Base-by-base conservation (phyloP, 805 yeast species). In the Kodamaea restingae region DNA sequence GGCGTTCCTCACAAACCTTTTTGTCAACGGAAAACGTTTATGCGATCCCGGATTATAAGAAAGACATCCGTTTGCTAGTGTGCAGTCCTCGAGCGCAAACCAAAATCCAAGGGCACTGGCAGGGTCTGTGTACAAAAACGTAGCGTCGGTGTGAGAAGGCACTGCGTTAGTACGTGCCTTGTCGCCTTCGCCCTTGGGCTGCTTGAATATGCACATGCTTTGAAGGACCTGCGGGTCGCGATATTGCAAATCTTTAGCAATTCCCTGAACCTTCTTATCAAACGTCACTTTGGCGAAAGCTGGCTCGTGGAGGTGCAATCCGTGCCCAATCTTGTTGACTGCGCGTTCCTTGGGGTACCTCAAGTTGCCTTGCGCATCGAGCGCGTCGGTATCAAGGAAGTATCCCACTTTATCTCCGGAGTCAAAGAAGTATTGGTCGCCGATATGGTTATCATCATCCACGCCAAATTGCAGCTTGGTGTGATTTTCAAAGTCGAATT, bases 281-380 rank as follows among this genome's bases (percentile, higher is more conserved):
- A 80, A 66, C 0, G 91, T 80, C 18, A 78, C 56, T 8, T 58
- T 46, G 15, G 55, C 55, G 50, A 79, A 85, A n/a, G 55, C 50
- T 0, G 66, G 63, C 43, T 80, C 77, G 25, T 72, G 57, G 52
- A 73, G 67, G 51, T 85, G 95, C 11, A 85, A 56, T 1, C 85
- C 87, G 52, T 85, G 95, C 4, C 93, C 95, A 30, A 85, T 78
- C 60, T 85, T 85, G 60, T 85, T 85, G 52, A 85, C 70, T 1
- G 90, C 75, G 44, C 58, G 60, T 20, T 73, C 72, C 43, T 79
- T 68, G 7, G 82, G 76, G 50, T 65, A 73, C 18, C 56, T 58
- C 45, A 84, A 63, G 15, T 71, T 49, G n/a, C 84, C 84, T 2
- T 60, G 41, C 8, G 45, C 54, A 46, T 76, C 76, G 46, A 84